Base-by-base conservation (phyloP, 2,329 filamentous ascomycete genomes). In the Magnaporthiopsis incrustans region DNA sequence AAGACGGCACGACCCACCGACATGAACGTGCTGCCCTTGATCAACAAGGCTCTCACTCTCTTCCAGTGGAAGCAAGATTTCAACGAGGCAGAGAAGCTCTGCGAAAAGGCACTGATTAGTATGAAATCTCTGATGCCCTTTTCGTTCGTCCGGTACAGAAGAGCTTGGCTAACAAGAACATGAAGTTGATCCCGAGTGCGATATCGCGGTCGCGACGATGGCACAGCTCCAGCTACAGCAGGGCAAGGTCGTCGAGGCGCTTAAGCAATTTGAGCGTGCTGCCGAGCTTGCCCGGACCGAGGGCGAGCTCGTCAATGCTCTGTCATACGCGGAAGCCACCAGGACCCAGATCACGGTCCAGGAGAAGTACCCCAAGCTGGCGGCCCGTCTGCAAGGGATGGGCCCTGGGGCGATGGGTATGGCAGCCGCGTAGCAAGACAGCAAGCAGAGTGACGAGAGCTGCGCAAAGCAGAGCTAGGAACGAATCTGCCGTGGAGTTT, bases 51-150 rank as follows among this genome's bases (percentile, higher is more conserved):
- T 6, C 85, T 99, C 33, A 92, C 94, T 15, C 82, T 98, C 60
- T 98, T 97, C 85, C 95, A 99, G 76, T 97, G 93, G 90, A 98
- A 97, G 83, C 90, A 96, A 72, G 94, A 98, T 78, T 98, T 96
- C 74, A 82, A 85, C 66, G 94, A 97, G 77, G 94, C 95, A 2
- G 93, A 99, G 82, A 91, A 95, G 78, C 84, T 99, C 63, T 99
- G 95, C 83, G 89, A 97, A 78, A 97, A 97, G 83, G 95, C 95
- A 35, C 82, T 99, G 62, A 97, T 97, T 73, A 96, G 92, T 97
- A 84, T 53, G 38, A 27, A 26, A 26, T 1, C 18, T 33, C 33
- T 33, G 8, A 10, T 27, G 4, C n/a, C 25, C 30, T 4, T 14
- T 53, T 59, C 64, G 26, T 60, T 10, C 27, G 60, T 12, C 60